A percentile compares a stretch with the other conserved stretches of the same genome.
phyloP scores from a whole-genome alignment of 129 eudicot genomes.

The Smallanthus sonchifolius region DNA sequence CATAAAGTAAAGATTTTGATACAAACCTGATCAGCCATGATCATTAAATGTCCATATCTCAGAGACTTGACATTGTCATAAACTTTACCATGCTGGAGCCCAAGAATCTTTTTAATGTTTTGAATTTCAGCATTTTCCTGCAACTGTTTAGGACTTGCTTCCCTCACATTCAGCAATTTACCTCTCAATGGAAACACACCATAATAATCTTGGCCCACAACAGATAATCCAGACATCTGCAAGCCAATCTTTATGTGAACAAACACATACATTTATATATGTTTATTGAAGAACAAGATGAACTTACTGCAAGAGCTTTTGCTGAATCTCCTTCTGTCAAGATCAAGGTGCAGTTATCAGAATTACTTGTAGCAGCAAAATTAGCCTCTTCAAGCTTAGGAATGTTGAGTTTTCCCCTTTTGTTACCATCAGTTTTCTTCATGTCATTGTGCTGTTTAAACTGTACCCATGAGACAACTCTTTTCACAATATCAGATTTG shows the following conservation, averaged over 20 bases:
- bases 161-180: conserved; percentile 91
- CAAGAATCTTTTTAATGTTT: conserved; percentile 72
- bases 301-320: conserved; percentile 85
- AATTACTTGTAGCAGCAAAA: conserved; percentile 59
- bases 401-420: conserved; percentile 45
- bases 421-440: conserved; percentile 89
- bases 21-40: conserved; percentile 96
- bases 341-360: conserved; percentile 73
- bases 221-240: conserved; percentile 82
- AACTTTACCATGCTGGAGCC: conserved; percentile 67
- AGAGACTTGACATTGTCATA: conserved; percentile 67
- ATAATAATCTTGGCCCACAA: conserved; percentile 73
- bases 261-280: neutral
- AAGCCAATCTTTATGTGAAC: neutral
- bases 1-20: neutral
- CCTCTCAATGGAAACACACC: conserved; percentile 96
- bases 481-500: conserved; percentile 59
- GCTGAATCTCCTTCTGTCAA: conserved; percentile 99
- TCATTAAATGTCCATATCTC: conserved; percentile 94
- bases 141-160: conserved; percentile 76
- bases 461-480: conserved; percentile 62
- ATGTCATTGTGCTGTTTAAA: conserved; percentile 70
- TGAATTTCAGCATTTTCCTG: conserved; percentile 80
- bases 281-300: neutral
- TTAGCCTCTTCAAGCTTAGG: conserved; percentile 86